Base-by-base conservation (phyloP, 106 monocot genomes). In the Apostasia shenzhenica region DNA sequence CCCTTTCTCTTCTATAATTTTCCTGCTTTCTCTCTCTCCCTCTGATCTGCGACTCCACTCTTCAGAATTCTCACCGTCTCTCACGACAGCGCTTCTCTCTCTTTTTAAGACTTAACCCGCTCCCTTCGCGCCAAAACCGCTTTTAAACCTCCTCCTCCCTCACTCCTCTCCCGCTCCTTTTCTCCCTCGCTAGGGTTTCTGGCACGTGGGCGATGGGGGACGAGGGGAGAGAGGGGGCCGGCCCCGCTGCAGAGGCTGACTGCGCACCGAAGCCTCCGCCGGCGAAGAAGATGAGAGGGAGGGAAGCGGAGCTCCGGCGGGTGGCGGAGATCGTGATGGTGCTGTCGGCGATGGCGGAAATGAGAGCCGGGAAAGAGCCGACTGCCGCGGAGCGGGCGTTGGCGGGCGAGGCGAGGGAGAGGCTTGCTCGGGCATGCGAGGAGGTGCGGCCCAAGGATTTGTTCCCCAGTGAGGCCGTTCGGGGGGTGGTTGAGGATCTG, bases 291-390 rank as follows among this genome's bases (percentile, higher is more conserved):
- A 77, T 67, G 79, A 73, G 76, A 61, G 69, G 54, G 76, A 62
- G 86, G 66, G 69, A 58, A 4, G 58, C 48, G 58, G 81, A 87
- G 57, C 67, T 95, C 57, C 77, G 67, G 68, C 70, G 88, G 61
- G 86, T 91, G 66, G 88, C 95, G 59, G 91, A 95, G 86, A 86
- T 95, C 74, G 91, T 95, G 73, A 86, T 95, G 82, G 89, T 95
- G 37, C 80, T 95, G 57, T 84, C 85, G 53, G 86, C 86, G 50
- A 82, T 92, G 88, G 86, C 73, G 68, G 79, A 82, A 82, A 86
- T 95, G 78, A 66, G 91, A 13, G 86, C 73, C 37, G 95, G 95
- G 44, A 72, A 73, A 72, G 82, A 85, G 8, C 89, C 91, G 57
- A 84, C 82, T 43, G 74, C 64, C 26, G 76, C 73, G 53, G 92